Base-by-base conservation (phyloP, 176 grass and related monocot species). In the Zea luxurians region DNA sequence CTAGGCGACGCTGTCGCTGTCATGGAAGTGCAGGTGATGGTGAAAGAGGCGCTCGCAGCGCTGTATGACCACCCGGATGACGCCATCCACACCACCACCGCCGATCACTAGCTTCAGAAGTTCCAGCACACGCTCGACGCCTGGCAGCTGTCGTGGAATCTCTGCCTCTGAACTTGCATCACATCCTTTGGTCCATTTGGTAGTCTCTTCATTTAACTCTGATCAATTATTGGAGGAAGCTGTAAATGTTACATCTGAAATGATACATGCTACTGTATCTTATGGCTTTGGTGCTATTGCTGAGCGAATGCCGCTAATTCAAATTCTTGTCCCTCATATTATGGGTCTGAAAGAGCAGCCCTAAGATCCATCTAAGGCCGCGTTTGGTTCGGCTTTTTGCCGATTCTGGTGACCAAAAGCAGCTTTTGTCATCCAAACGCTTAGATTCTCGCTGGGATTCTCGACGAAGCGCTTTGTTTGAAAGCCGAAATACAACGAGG, bases 121-220 rank as follows among this genome's bases (percentile, higher is more conserved):
- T 97, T 97, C 53, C 94, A 97, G 86, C 91, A 91, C 87, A 97
- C 91, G 44, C 83, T 97, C 60, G 94, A 97, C 41, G 94, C 94
- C 10, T 97, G 94, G 94, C 94, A 97, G 94, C 91, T 97, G 80
- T 16, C 27, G 27, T 27, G 27, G 27, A 27, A 27, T 27, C 27
- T 27, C 27, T 27, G 27, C 27, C 27, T 27, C 27, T 27, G 27
- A 27, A 27, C 27, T 27, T 27, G 27, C 27, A 27, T 27, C 27
- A 27, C 27, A 27, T 27, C 27, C 27, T 27, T 27, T 27, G 27
- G 27, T 27, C 27, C 27, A 27, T 27, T 27, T 27, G 27, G 27
- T 1, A 27, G 0, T 27, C 27, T 27, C 27, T 27, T 27, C 27
- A 27, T 27, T 27, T 27, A 27, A 27, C 27, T 27, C 27, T 27